phyloP scores from a whole-genome alignment of 2,329 filamentous ascomycete species.

The Cladosporium sp. region DNA sequence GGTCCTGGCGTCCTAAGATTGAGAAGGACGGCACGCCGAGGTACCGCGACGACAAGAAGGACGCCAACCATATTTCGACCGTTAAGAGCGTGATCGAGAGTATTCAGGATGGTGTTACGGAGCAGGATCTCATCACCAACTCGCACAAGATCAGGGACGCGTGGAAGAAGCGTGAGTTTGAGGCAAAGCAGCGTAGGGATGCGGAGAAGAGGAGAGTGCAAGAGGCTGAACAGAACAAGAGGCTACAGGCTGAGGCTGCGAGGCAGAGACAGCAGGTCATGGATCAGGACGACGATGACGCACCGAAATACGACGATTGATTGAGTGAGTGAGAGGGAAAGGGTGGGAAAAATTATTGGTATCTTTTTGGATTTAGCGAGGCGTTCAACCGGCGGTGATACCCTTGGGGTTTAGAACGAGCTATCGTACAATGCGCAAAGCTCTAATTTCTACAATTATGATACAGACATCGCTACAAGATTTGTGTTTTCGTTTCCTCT shows the following conservation, averaged over 20 bases:
- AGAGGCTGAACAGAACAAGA: constrained; percentile 21
- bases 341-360: not conserved
- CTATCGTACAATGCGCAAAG: not conserved
- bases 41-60: constrained; percentile 88
- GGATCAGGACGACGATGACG: constrained; percentile 29
- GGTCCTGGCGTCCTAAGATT: constrained; percentile 73
- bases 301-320: constrained; percentile 31
- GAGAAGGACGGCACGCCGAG: constrained; percentile 61
- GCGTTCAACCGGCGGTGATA: constrained; percentile 18
- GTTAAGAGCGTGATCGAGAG: constrained; percentile 86
- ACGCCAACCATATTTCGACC: constrained; percentile 85
- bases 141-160: constrained; percentile 73
- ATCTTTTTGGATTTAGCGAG: constrained; percentile 19
- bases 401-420: constrained; percentile 11
- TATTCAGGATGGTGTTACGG: constrained; percentile 81
- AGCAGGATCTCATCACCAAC: constrained; percentile 73
- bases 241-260: constrained; percentile 25
- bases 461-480: constrained; percentile 20
- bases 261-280: constrained; percentile 22
- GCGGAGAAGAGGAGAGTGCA: constrained; percentile 24
- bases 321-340: not conserved
- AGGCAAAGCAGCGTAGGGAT: constrained; percentile 26
- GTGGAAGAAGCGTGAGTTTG: constrained; percentile 68
- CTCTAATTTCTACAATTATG: constrained; percentile 9
- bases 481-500: not conserved